Evolutionary conservation across 495 filamentous ascomycete species (phyloP), one percentile per base, ranked within the genome.

Genomic region (Podospora sp.): DNA sequence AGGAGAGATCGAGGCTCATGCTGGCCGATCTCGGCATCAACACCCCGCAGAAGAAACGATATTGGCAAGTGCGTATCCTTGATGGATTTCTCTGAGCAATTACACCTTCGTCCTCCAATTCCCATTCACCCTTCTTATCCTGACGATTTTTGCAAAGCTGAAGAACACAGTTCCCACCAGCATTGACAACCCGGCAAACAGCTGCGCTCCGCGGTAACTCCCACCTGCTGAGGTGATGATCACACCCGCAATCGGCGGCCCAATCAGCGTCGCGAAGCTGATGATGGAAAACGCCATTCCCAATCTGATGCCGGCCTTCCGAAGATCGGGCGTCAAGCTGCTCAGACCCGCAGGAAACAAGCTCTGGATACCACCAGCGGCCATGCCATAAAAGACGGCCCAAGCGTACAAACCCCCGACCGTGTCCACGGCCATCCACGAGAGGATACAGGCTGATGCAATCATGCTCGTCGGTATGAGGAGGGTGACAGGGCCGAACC

Each of bases 241-340:
- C 20, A 86, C 85, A 0, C 92, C 92, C 0, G 87, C 90, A 66
- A 96, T 87, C 2, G 92, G 91, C 12, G 91, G 85, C 0, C 92
- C 92, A 27, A 89, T 91, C 27, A 95, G 78, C 24, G 84, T 84
- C 0, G 92, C 91, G 59, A 95, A 85, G 46, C 86, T 88, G 14
- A 90, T 84, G 50, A 93, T 86, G n/a, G 85, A 88, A 65, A 95
- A 89, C 26, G 89, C 84, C 90, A 95, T 93, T 6, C 92, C 93
- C 83, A 92, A 89, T 16, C 91, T 82, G 61, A 88, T 85, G 0
- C 92, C 90, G 22, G 84, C 81, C 75, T 91, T 92, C 27, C 84
- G 83, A 71, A 89, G 66, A 70, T 95, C 89, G 1, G 67, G 90
- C 67, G 67, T 87, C 82, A 73, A 82, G 77, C 29, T 88, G 81